phyloP scores from a whole-genome alignment of 352 stramenopile species.

The Phytophthora syringae region DNA sequence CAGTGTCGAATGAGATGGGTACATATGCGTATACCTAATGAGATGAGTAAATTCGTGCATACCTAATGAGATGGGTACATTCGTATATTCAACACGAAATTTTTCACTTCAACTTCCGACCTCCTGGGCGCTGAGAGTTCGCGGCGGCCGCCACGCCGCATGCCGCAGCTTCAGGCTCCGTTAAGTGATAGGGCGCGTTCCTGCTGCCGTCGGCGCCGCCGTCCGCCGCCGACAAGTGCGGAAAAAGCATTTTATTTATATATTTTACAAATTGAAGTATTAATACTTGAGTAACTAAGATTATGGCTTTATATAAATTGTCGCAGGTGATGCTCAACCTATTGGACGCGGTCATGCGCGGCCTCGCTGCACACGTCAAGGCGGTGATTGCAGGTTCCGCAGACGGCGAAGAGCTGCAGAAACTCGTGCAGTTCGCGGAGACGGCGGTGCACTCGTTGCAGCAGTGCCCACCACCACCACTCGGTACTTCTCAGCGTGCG shows the following conservation, averaged over 20 bases:
- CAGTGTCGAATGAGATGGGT: constrained; percentile 32
- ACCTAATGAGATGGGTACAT: too few relatives aligned
- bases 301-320: background rate
- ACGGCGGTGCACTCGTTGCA: constrained; percentile 46
- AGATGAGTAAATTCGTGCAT: background rate
- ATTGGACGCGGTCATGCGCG: constrained; percentile 59
- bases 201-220: constrained; percentile 16
- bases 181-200: constrained; percentile 25
- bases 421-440: constrained; percentile 55
- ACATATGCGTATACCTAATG: constrained; percentile 1
- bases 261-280: constrained; percentile 1
- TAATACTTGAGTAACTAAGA: background rate
- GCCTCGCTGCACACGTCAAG: constrained; percentile 57
- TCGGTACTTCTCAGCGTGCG: too few relatives aligned
- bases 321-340: constrained; percentile 60
- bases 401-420: constrained; percentile 45
- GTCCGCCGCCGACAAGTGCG: constrained; percentile 20
- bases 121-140: constrained; percentile 43
- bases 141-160: constrained; percentile 1
- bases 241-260: constrained; percentile 9
- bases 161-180: background rate
- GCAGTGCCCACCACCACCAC: too few relatives aligned
- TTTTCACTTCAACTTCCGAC: constrained; percentile 20
- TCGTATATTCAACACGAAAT: too few relatives aligned
- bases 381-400: constrained; percentile 56